Evolutionary conservation across 768 basidiomycete species (phyloP), one percentile per base, ranked within the genome.

Genomic region (Lentinula boryana): DNA sequence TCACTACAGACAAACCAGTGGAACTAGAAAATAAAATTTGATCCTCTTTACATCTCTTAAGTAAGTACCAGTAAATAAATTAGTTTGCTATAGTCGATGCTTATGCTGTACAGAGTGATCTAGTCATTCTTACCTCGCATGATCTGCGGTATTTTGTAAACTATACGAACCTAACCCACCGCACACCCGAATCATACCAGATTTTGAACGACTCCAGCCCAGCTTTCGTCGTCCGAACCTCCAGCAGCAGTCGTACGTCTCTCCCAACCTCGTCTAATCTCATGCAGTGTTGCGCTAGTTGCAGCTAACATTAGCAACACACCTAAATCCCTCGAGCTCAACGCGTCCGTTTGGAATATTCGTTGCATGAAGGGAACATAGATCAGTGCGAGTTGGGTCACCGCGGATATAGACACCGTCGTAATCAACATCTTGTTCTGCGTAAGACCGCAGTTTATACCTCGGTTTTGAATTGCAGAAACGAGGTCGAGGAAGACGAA

Each of bases 401-500:
- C 40, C 69, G 92, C 88, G 23, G 95, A 97, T 59, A 90, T 79
- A 4, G 87, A 89, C 51, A 97, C 92, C 0, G 96, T 98, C 63
- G 86, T 78, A 63, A 96, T 74, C 61, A 98, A 80, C 92, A 98
- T 95, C 68, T 82, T 83, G 78, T 98, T 98, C 68, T 88, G 87
- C 60, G 84, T 76, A 33, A 98, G 69, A 5, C 86, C 87, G 66
- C 94, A 96, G 46, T 88, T 86, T 15, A 98, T 83, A 10, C 94
- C 94, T 58, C 96, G 91, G 72, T 92, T 96, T 71, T 98, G 95
- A 35, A 97, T 73, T 1, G 96, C 96, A 41, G 95, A 98, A 9
- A 94, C 90, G 48, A 98, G 84, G 73, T 98, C 96, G 63, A 98
- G 88, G 79, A 98, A 92, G 61, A 98, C 96, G 74, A 98, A 98